Evolutionary conservation across 768 basidiomycete genomes (phyloP), one percentile per base, ranked within the genome.

Genomic region (Piloderma croceum): DNA sequence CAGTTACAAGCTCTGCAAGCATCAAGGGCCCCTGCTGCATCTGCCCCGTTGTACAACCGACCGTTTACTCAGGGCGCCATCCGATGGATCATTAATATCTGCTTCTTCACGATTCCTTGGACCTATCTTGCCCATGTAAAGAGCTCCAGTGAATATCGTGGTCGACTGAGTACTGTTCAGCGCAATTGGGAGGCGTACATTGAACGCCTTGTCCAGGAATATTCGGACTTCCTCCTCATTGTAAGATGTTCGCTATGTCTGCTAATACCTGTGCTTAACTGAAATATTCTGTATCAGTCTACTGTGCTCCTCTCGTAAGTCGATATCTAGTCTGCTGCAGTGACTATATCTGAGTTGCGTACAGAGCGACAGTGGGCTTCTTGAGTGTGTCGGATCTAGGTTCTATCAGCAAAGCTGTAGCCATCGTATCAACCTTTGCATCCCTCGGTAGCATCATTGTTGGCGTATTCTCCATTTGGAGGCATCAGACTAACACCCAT

Each of bases 391-490:
- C 66, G 5, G 57, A 67, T 38, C 56, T 76, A 13, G 57, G 62
- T 15, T 51, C 52, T 22, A 45, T 46, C 13, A 39, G 51, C 23
- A 48, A 45, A 41, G 49, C 47, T 15, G 62, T 66, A 4, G 66
- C 71, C 4, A 67, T 67, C 18, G 53, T 71, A 5, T 74, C 76
- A 5, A 62, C 71, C 10, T 64, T 77, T 29, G 61, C 67, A 18
- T 73, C 76, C 13, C 58, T 77, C n/a, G 71, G 73, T 5, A 77
- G 74, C 45, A 71, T 76, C 40, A 72, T 74, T 11, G 63, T 71
- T 10, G 76, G 74, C 4, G 73, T 76, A 1, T 77, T 77, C 48
- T 73, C 69, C 31, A 71, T 76, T 15, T 77, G 76, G 76, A 59
- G 65, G 40, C 75, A 77, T 48, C 74, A 76, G 48, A 61, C 66